A percentile compares a stretch with the other conserved stretches of the same genome.
Conservation (phyloP, 345 rosid genomes). For the Arabis alpina region DNA sequence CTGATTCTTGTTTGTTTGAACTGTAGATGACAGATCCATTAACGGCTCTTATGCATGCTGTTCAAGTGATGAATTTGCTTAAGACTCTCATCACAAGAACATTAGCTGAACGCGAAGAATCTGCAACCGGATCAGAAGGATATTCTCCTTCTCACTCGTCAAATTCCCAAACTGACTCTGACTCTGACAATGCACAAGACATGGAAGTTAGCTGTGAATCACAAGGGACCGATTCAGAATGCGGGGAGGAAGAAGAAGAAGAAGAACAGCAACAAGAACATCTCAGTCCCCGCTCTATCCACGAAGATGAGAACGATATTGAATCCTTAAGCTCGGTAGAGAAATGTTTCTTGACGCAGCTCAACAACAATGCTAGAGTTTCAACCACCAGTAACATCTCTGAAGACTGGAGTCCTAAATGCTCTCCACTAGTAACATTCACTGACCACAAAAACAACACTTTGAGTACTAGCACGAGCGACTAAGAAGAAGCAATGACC, state of each 20-base stretch:
- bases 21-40: conserved; percentile 91
- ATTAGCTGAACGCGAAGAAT: conserved; percentile 73
- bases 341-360: conserved; percentile 68
- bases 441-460: conserved; percentile 20
- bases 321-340: conserved; percentile 67
- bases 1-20: conserved; percentile 19
- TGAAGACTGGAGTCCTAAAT: conserved; percentile 39
- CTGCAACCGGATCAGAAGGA: conserved; percentile 54
- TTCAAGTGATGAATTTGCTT: conserved; percentile 97
- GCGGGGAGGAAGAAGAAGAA: conserved; percentile 36
- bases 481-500: conserved; percentile 43
- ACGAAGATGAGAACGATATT: conserved; percentile 53
- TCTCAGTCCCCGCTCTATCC: conserved; percentile 38
- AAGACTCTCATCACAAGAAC: conserved; percentile 72
- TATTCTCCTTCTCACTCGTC: conserved; percentile 75
- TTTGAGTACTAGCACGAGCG: conserved; percentile 35
- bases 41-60: conserved; percentile 95
- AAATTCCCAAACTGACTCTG: conserved; percentile 58
- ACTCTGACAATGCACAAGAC: conserved; percentile 72
- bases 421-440: conserved; percentile 31
- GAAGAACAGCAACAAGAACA: conserved; percentile 43
- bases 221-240: conserved; percentile 60
- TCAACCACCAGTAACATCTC: conserved; percentile 33
- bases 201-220: conserved; percentile 79
- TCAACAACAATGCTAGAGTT: conserved; percentile 44